These are phyloP conservation scores for Alternaria triticina DNA, from an alignment of 2,329 filamentous ascomycete genomes.

Conservation along the genomic window DNA sequence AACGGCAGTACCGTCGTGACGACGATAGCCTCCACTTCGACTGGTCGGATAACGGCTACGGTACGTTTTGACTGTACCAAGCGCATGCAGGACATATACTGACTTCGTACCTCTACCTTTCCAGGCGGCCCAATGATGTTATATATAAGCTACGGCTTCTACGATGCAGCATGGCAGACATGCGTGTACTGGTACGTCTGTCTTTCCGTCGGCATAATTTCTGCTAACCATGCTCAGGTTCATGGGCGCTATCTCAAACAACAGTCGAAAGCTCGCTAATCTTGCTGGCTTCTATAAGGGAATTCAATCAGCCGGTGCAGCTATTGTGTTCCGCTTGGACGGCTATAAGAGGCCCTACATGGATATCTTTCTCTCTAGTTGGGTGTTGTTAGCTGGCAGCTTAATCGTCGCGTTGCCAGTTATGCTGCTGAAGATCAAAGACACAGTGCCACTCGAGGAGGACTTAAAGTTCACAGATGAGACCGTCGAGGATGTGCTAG, in stretches of 20 bases:
- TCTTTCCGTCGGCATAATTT: not conserved
- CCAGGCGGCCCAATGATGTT: conserved; percentile 74
- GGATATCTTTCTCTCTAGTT: conserved; percentile 74
- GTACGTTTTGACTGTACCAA: not conserved
- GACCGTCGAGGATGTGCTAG: conserved; percentile 53
- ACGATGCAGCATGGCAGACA: conserved; percentile 87
- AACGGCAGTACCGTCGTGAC: conserved; percentile 60
- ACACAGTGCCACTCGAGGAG: conserved; percentile 69
- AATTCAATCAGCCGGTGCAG: conserved; percentile 81
- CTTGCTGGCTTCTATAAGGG: conserved; percentile 87
- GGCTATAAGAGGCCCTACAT: conserved; percentile 62
- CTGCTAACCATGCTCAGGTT: conserved; percentile 60
- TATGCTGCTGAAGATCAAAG: conserved; percentile 76
- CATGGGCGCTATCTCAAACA: conserved; percentile 91
- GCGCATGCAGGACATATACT: not conserved
- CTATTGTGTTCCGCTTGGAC: conserved; percentile 74
- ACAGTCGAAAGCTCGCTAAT: conserved; percentile 85
- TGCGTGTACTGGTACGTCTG: conserved; percentile 76
- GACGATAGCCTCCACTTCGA: conserved; percentile 53
- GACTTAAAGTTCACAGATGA: conserved; percentile 85
- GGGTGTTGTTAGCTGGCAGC: conserved; percentile 73
- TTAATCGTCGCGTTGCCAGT: conserved; percentile 78
- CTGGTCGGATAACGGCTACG: conserved; percentile 70
- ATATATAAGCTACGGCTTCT: conserved; percentile 87
- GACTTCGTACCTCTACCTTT: not conserved